phyloP scores from a whole-genome alignment of 495 filamentous ascomycete species.

The Penicillium steckii region DNA sequence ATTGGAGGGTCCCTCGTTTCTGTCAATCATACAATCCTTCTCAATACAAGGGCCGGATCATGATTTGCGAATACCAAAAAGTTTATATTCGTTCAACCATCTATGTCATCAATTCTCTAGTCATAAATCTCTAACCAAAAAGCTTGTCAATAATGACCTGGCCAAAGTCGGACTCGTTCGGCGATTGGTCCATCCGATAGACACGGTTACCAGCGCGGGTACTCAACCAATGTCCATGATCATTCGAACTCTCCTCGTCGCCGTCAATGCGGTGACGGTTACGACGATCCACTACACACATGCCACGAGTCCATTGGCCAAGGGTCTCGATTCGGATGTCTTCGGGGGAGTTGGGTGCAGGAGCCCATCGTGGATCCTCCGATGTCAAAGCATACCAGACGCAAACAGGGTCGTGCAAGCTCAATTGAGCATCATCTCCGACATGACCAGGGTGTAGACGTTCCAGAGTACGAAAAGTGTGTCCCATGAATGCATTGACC shows the following conservation, averaged over 20 bases:
- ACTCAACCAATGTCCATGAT: conserved; percentile 75
- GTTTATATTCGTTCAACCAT: not conserved
- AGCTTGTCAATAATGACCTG: conserved; percentile 41
- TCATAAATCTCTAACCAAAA: conserved; percentile 24
- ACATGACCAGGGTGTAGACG: conserved; percentile 52
- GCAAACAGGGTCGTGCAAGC: conserved; percentile 84
- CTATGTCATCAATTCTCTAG: not conserved
- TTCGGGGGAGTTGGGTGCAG: conserved; percentile 41
- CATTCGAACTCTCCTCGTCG: conserved; percentile 56
- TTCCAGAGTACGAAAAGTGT: conserved; percentile 75
- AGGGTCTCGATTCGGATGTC: conserved; percentile 85
- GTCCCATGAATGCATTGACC: conserved; percentile 71
- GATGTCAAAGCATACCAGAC: conserved; percentile 80
- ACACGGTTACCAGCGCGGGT: conserved; percentile 71
- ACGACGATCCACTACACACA: conserved; percentile 81
- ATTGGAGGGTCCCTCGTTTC: not conserved
- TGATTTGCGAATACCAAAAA: not conserved
- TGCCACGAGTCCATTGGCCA: conserved; percentile 93
- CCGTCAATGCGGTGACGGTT: conserved; percentile 57
- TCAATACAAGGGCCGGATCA: too few species aligned
- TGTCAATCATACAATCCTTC: too few species aligned
- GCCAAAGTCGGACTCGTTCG: conserved; percentile 43
- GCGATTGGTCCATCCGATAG: conserved; percentile 57
- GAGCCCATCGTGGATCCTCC: conserved; percentile 41
- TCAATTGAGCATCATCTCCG: conserved; percentile 57